A percentile compares a stretch with the other conserved stretches of the same genome.
These are phyloP conservation scores for Croton laevigatus DNA, from an alignment of 441 rosid genomes.

Conservation along the genomic window DNA sequence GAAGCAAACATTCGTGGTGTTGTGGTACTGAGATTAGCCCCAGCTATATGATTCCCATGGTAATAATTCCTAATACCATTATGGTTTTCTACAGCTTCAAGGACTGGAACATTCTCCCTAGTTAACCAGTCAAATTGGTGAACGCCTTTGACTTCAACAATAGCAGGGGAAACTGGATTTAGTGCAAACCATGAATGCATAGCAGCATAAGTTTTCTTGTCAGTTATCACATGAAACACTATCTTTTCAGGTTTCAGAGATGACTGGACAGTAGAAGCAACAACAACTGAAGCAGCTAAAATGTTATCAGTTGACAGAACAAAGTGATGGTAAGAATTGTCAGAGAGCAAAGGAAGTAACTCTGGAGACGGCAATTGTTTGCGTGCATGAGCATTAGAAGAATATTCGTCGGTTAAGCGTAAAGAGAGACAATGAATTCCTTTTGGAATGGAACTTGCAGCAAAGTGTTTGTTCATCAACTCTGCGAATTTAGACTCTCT, in stretches of 20 bases:
- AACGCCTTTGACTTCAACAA: constrained; percentile 90
- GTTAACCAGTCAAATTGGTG: constrained; percentile 99
- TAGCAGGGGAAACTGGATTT: constrained; percentile 80
- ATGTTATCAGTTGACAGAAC: constrained; percentile 89
- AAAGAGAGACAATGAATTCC: constrained; percentile 94
- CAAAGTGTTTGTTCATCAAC: constrained; percentile 96
- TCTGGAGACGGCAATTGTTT: constrained; percentile 97
- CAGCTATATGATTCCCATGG: constrained; percentile 92
- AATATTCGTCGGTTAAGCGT: constrained; percentile 93
- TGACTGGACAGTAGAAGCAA: constrained; percentile 78
- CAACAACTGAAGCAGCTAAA: constrained; percentile 98
- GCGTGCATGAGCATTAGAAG: constrained; percentile 98
- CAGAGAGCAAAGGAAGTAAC: constrained; percentile 85
- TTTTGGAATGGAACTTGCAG: constrained; percentile 98
- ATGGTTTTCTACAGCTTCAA: constrained; percentile 96
- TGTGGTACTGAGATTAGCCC: constrained; percentile 73
- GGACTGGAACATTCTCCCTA: constrained; percentile 97
- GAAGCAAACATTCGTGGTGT: constrained; percentile 93
- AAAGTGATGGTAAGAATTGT: constrained; percentile 87
- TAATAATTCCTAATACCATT: constrained; percentile 78
- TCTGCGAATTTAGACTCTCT: constrained; percentile 90
- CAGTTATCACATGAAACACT: constrained; percentile 95
- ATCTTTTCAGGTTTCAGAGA: constrained; percentile 83
- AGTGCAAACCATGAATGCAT: constrained; percentile 99
- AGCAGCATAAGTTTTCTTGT: constrained; percentile 99